A percentile compares a stretch with the other conserved stretches of the same genome.
These are phyloP conservation scores for Boletus reticuloceps DNA, from an alignment of 768 basidiomycete genomes.

Conservation along the genomic window DNA sequence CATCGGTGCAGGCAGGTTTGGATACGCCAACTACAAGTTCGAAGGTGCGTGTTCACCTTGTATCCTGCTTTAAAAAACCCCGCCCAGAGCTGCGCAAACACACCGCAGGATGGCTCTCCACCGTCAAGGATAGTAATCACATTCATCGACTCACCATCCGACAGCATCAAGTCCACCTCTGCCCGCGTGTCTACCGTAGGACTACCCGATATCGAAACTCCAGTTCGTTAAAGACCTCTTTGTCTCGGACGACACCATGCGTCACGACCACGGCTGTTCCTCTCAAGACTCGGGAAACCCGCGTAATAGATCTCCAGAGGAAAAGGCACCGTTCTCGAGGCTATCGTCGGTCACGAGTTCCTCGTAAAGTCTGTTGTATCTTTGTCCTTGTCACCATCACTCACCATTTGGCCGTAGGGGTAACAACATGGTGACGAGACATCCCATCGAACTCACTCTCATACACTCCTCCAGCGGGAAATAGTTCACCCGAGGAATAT, in stretches of 20 bases:
- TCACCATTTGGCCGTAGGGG: slow-evolving; percentile 55
- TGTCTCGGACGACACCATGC: slow-evolving; percentile 19
- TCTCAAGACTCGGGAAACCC: slow-evolving; percentile 37
- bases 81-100: slow-evolving; percentile 64
- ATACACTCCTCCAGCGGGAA: slow-evolving; percentile 53
- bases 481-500: slow-evolving; percentile 68
- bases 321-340: slow-evolving; percentile 95
- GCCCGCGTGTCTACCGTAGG: too few species aligned
- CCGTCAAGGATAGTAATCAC: slow-evolving; percentile 62
- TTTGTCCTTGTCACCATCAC: not conserved
- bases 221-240: too few species aligned
- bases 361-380: slow-evolving; percentile 82
- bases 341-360: slow-evolving; percentile 97
- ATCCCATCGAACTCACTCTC: slow-evolving; percentile 96
- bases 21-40: slow-evolving; percentile 95
- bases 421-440: slow-evolving; percentile 70
- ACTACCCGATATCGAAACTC: too few species aligned
- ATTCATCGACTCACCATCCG: slow-evolving; percentile 70
- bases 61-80: not conserved
- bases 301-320: slow-evolving; percentile 46
- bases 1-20: slow-evolving; percentile 85
- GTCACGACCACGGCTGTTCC: slow-evolving; percentile 32
- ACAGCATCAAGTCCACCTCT: slow-evolving; percentile 14
- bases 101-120: slow-evolving; percentile 62
- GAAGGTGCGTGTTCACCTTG: slow-evolving; percentile 59